Conservation (phyloP, 176 grass and related monocot genomes). For the Tuctoria greenei region DNA sequence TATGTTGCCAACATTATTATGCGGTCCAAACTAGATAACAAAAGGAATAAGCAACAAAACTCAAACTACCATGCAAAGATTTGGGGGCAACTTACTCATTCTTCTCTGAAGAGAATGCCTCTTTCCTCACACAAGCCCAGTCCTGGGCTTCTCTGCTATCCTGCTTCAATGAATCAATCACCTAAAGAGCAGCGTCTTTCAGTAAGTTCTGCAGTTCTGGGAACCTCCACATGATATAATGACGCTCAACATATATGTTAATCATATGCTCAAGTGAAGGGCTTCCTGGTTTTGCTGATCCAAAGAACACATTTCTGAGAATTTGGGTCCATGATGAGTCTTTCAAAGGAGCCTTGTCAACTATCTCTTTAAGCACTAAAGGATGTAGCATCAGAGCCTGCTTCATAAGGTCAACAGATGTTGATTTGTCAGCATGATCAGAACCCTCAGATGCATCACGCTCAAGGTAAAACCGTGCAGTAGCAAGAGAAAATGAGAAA, state of each 20-base stretch:
- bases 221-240: conserved; percentile 98
- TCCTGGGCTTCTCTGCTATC: conserved; percentile 76
- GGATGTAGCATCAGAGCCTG: conserved; percentile 99
- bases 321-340: conserved; percentile 84
- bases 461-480: conserved; percentile 82
- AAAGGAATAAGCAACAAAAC: neutral
- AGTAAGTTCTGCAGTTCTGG: conserved; percentile 88
- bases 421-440: conserved; percentile 53
- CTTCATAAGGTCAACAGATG: conserved; percentile 88
- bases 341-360: conserved; percentile 90
- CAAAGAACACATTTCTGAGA: conserved; percentile 84
- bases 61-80: neutral
- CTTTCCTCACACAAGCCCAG: conserved; percentile 87
- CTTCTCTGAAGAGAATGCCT: conserved; percentile 79
- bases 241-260: conserved; percentile 91
- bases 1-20: neutral
- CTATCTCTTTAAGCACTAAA: conserved; percentile 70
- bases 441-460: conserved; percentile 37
- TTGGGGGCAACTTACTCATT: conserved; percentile 78
- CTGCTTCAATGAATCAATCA: conserved; percentile 73
- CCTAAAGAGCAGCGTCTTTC: conserved; percentile 83
- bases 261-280: conserved; percentile 96
- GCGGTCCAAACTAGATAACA: neutral
- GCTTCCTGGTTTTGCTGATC: conserved; percentile 88
- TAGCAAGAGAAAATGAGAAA: conserved; percentile 90